Percentiles rank a stretch among this genome's conserved stretches.
Conservation (phyloP, 768 basidiomycete genomes). For the Suillus alpinus region DNA sequence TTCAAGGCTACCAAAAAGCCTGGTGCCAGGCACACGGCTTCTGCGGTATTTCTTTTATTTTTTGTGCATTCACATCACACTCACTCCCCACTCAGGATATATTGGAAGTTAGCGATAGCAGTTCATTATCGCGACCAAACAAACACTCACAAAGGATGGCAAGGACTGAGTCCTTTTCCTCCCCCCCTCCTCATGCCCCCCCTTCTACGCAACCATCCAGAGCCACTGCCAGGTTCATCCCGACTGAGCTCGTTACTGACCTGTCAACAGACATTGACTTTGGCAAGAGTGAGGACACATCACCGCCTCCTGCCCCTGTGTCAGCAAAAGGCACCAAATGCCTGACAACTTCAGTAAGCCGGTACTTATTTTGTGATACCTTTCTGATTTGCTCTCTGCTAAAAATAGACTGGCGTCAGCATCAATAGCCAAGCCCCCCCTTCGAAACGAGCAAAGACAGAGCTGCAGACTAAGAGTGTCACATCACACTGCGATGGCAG, state of each 20-base stretch:
- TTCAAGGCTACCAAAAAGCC: neutral
- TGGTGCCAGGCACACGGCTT: neutral
- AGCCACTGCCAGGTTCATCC: neutral
- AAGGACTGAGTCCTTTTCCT: too few relatives aligned
- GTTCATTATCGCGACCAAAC: too few relatives aligned
- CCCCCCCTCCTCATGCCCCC: too few relatives aligned
- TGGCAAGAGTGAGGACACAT: neutral
- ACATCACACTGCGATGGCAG: neutral
- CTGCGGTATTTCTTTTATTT: neutral
- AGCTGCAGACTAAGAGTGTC: neutral
- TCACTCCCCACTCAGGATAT: neutral
- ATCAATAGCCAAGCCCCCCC: neutral
- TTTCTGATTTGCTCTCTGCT: too few relatives aligned
- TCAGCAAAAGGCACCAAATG: neutral
- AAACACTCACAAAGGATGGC: too few relatives aligned
- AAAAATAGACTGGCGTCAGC: neutral
- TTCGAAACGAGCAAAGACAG: neutral
- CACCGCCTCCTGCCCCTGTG: neutral
- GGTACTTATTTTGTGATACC: too few relatives aligned
- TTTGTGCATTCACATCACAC: neutral
- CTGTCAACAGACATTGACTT: neutral
- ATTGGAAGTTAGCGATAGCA: neutral
- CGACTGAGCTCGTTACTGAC: neutral
- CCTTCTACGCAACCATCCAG: neutral
- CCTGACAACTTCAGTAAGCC: conserved; percentile 4